Evolutionary conservation across 768 basidiomycete species (phyloP).

Genomic region (Mycena capillaripes): DNA sequence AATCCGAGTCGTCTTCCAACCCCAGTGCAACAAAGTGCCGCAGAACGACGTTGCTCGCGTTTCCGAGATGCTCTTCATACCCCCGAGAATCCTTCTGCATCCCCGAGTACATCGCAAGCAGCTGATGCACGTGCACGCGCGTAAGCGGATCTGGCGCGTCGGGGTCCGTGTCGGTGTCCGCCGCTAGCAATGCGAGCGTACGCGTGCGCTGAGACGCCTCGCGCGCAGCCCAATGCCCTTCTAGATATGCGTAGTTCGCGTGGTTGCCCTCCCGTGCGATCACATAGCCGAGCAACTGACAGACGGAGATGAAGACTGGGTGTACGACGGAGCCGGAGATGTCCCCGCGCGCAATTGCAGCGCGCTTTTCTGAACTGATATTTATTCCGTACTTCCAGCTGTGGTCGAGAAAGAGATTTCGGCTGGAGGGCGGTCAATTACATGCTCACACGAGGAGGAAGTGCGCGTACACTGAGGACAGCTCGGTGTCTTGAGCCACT

Average conservation of each 20-base stretch:
- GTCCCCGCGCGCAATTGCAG: constrained; percentile 26
- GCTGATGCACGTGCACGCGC: constrained; percentile 9
- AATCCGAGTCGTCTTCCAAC: constrained; percentile 6
- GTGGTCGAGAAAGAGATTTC: constrained; percentile 26
- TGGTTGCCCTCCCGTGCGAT: background rate
- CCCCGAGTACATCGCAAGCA: constrained; percentile 14
- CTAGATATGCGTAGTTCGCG: background rate
- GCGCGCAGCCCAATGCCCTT: background rate
- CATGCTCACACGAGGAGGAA: background rate
- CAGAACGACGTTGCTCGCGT: constrained; percentile 5
- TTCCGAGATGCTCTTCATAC: constrained; percentile 18
- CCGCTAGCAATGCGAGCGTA: background rate
- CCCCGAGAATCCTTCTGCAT: background rate
- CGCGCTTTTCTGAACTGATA: constrained; percentile 8
- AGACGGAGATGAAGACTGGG: constrained; percentile 8
- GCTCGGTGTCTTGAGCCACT: background rate
- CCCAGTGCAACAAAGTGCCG: background rate
- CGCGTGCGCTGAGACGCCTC: background rate
- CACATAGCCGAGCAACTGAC: constrained; percentile 18
- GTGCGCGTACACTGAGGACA: background rate
- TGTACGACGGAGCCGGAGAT: constrained; percentile 5
- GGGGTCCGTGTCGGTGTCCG: background rate
- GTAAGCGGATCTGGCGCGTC: constrained; percentile 10
- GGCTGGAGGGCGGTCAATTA: background rate
- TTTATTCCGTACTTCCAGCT: constrained; percentile 11